Evolutionary conservation across 345 rosid genomes (phyloP).

Genomic region (Anacardium occidentale): DNA sequence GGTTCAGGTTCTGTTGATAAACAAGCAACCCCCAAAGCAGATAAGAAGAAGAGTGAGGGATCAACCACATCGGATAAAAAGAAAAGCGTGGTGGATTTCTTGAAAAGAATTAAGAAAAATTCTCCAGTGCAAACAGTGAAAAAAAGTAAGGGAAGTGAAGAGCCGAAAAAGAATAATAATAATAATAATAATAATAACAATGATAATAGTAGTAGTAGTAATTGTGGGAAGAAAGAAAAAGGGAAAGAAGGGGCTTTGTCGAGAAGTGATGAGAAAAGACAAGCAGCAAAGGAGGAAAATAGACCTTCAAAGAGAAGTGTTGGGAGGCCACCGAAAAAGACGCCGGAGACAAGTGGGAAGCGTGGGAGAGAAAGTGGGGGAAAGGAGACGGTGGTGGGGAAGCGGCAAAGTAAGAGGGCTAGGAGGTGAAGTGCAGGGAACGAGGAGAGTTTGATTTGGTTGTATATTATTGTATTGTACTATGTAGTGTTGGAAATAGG

Average conservation of each 20-base stretch:
- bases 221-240: constrained; percentile 19
- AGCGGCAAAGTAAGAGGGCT: constrained; percentile 50
- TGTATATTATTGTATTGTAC: background rate
- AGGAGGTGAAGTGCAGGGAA: constrained; percentile 24
- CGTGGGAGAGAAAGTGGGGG: constrained; percentile 45
- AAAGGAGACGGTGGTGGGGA: constrained; percentile 32
- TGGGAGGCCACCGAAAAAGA: constrained; percentile 58
- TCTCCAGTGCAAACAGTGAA: constrained; percentile 26
- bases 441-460: background rate
- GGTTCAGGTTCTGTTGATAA: constrained; percentile 18
- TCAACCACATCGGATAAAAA: constrained; percentile 39
- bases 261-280: constrained; percentile 35
- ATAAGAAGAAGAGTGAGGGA: constrained; percentile 37
- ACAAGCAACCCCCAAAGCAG: constrained; percentile 32
- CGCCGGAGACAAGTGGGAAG: constrained; percentile 36
- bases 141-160: constrained; percentile 20
- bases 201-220: too few species aligned
- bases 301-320: constrained; percentile 36
- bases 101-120: constrained; percentile 63
- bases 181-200: too few species aligned
- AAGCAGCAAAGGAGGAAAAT: constrained; percentile 33
- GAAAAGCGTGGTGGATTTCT: constrained; percentile 66
- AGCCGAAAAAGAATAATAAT: background rate
- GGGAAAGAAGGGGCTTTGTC: constrained; percentile 42
- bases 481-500: background rate